Evolutionary conservation across 192 early-diverging fungal species (phyloP).

Genomic region (Backusella sp.): DNA sequence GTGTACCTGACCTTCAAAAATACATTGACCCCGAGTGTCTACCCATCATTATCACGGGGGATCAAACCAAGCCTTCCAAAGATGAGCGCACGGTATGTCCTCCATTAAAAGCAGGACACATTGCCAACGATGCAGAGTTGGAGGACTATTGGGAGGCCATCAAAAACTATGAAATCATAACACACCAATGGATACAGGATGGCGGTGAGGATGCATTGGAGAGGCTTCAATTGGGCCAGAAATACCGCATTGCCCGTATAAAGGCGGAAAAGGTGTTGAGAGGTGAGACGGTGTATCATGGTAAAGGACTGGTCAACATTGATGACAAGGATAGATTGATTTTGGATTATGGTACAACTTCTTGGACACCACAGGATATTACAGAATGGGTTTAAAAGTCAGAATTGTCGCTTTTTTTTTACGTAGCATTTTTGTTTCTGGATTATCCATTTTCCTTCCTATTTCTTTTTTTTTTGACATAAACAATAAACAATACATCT

Average conservation of each 20-base stretch:
- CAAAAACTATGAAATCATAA: not conserved
- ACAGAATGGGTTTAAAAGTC: constrained; percentile 17
- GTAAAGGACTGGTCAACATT: constrained; percentile 6
- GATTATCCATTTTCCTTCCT: not conserved
- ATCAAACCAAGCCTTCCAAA: not conserved
- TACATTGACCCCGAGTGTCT: constrained; percentile 62
- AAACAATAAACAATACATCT: not conserved
- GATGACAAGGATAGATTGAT: not conserved
- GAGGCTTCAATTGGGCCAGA: constrained; percentile 10
- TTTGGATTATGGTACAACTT: constrained; percentile 7
- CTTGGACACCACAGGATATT: constrained; percentile 8
- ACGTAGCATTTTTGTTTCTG: not conserved
- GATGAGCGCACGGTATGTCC: not conserved
- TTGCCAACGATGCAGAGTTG: not conserved
- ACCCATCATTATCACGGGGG: constrained; percentile 59
- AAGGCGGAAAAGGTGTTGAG: constrained; percentile 17
- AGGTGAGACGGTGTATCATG: constrained; percentile 17
- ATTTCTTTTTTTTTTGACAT: not conserved
- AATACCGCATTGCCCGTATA: constrained; percentile 22
- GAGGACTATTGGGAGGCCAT: not conserved
- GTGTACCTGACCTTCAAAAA: constrained; percentile 55
- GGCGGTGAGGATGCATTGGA: not conserved
- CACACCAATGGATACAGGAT: constrained; percentile 13
- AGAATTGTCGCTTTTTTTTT: not conserved
- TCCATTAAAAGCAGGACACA: not conserved